Evolutionary conservation across 2,329 filamentous ascomycete genomes (phyloP), one percentile per base, ranked within the genome.

Genomic region (Dactylellina parvicollis): DNA sequence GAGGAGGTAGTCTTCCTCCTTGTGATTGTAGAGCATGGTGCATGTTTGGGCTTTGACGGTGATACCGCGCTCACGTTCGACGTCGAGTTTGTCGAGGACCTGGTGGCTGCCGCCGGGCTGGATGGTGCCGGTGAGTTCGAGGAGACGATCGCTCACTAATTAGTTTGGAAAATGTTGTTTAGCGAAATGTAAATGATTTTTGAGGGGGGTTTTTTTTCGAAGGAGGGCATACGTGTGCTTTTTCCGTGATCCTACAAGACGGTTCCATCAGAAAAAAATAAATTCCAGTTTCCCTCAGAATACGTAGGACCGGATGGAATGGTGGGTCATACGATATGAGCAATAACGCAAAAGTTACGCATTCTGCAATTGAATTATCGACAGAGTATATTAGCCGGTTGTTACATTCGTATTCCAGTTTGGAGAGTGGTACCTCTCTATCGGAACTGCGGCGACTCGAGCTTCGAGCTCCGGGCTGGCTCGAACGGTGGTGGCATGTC

Each of bases 41-140:
- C 95, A 98, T 66, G 95, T 98, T 83, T 99, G 95, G 62, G 95
- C 95, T 84, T 99, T 99, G 80, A 99, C 95, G 0, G 95, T 99
- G 80, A 99, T 99, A 74, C 95, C 95, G 38, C 95, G 88, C 82
- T 98, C 92, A 56, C 95, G 86, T 83, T 99, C 95, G 62, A 99
- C 95, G 80, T 99, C 95, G 34, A 99, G 87, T 80, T 96, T 97
- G 82, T 99, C 95, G 75, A 99, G 84, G 75, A 98, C 92, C 84
- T 99, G 95, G 82, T 96, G 96, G 80, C 97, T 96, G 54, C 86
- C 85, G 72, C 92, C 92, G 0, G 91, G 86, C 77, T 91, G 84
- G 75, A 99, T 98, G 4, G 94, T 98, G 18, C 95, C 94, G 0
- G 95, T 99, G 75, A 96, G 85, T 84, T 99, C 95, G 75, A 99